Conservation (phyloP, 1,284 basidiomycete genomes). For the Paramarasmius palmivorus region DNA sequence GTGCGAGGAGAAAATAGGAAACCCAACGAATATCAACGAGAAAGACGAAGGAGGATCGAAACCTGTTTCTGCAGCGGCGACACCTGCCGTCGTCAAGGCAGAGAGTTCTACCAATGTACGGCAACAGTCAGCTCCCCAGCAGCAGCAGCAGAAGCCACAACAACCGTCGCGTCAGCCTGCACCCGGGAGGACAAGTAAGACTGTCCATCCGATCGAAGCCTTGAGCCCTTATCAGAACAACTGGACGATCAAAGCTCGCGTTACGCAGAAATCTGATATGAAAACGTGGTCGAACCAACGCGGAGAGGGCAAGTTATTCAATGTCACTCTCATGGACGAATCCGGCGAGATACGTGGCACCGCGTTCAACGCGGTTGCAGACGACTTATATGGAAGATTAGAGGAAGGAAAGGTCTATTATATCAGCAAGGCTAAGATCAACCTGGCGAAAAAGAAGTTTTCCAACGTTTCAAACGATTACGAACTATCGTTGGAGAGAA, state of each 20-base stretch:
- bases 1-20: constrained; percentile 16
- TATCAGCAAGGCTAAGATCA: constrained; percentile 88
- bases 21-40: constrained; percentile 8
- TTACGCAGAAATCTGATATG: constrained; percentile 89
- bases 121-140: constrained; percentile 19
- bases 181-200: too few relatives aligned
- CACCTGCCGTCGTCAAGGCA: constrained; percentile 19
- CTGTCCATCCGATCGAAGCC: constrained; percentile 84
- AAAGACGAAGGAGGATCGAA: not conserved
- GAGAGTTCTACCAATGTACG: not conserved
- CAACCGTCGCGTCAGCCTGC: too few relatives aligned
- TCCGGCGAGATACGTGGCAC: constrained; percentile 92
- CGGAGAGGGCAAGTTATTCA: constrained; percentile 97
- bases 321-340: constrained; percentile 92
- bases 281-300: constrained; percentile 87
- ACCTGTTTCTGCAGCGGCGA: constrained; percentile 3
- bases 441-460: constrained; percentile 98
- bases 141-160: constrained; percentile 16
- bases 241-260: constrained; percentile 97
- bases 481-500: constrained; percentile 86
- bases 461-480: constrained; percentile 92
- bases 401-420: constrained; percentile 95
- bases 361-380: constrained; percentile 88
- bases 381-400: constrained; percentile 81
- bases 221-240: constrained; percentile 98